Conservation (phyloP, 371 early-diverging fungal genomes). For the Batkoa obscura region DNA sequence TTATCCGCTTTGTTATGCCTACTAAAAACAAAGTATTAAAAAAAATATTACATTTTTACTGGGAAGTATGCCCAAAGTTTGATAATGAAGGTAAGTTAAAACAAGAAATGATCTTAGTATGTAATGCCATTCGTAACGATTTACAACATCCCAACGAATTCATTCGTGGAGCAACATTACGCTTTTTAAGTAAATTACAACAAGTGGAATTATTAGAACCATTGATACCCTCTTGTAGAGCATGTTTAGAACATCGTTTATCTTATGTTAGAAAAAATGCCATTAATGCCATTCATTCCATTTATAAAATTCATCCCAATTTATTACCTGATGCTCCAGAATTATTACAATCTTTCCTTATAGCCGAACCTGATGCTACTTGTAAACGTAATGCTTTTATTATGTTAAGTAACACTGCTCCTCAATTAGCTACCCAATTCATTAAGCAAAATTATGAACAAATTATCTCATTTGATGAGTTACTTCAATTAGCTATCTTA, state of each 20-base stretch:
- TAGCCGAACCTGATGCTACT: conserved; percentile 68
- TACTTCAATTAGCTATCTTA: conserved; percentile 78
- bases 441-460: conserved; percentile 47
- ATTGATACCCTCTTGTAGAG: conserved; percentile 66
- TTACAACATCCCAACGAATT: conserved; percentile 98
- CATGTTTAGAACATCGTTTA: conserved; percentile 88
- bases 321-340: conserved; percentile 94
- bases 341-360: conserved; percentile 56
- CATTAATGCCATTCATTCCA: conserved; percentile 74
- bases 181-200: conserved; percentile 85
- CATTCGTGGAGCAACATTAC: conserved; percentile 87
- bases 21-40: conserved; percentile 27
- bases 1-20: conserved; percentile 33
- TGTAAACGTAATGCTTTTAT: conserved; percentile 89
- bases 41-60: conserved; percentile 86
- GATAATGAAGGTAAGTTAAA: conserved; percentile 80
- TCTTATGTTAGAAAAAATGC: conserved; percentile 97
- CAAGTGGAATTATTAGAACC: conserved; percentile 92
- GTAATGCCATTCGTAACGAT: conserved; percentile 93
- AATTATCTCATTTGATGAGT: conserved; percentile 67
- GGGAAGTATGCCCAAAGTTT: conserved; percentile 91
- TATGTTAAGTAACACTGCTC: conserved; percentile 64
- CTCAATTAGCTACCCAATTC: conserved; percentile 63
- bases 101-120: conserved; percentile 91
- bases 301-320: conserved; percentile 69